Evolutionary conservation across 495 filamentous ascomycete species (phyloP).

Genomic region (Penicillium odoratum): DNA sequence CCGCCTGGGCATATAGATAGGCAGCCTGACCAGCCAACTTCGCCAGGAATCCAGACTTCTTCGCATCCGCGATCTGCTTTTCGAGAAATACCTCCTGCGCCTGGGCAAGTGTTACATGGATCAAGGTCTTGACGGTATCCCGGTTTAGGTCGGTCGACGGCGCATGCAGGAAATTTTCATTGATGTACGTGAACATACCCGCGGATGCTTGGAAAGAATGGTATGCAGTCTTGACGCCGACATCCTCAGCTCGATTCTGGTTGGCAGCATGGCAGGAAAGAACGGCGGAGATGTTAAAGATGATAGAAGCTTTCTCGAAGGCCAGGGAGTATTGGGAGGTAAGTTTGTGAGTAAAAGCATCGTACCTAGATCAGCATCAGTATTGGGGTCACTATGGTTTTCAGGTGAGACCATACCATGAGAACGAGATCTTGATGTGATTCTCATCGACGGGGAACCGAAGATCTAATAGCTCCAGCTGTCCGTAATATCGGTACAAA

Average conservation of each 20-base stretch:
- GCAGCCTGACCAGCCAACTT: constrained; percentile 91
- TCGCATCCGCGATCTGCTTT: constrained; percentile 89
- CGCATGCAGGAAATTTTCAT: constrained; percentile 97
- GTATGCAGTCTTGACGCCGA: constrained; percentile 92
- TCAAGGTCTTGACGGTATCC: constrained; percentile 92
- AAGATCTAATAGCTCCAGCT: constrained; percentile 90
- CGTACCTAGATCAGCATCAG: constrained; percentile 65
- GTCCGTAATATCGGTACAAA: constrained; percentile 95
- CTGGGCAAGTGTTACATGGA: constrained; percentile 90
- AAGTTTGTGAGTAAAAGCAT: constrained; percentile 95
- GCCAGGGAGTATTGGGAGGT: constrained; percentile 95
- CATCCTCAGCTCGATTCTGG: constrained; percentile 88
- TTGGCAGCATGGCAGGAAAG: constrained; percentile 93
- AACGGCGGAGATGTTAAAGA: constrained; percentile 98
- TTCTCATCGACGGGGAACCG: constrained; percentile 97
- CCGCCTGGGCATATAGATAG: constrained; percentile 81
- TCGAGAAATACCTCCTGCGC: constrained; percentile 96
- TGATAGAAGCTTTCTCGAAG: constrained; percentile 98
- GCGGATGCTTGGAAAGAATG: constrained; percentile 98
- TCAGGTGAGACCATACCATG: constrained; percentile 64
- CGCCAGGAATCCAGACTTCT: constrained; percentile 89
- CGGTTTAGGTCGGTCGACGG: constrained; percentile 92
- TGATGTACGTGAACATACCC: constrained; percentile 99
- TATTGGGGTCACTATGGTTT: neutral
- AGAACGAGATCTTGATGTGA: constrained; percentile 98